Evolutionary conservation across 257 asterid species (phyloP).

Genomic region (Cordia subcordata): DNA sequence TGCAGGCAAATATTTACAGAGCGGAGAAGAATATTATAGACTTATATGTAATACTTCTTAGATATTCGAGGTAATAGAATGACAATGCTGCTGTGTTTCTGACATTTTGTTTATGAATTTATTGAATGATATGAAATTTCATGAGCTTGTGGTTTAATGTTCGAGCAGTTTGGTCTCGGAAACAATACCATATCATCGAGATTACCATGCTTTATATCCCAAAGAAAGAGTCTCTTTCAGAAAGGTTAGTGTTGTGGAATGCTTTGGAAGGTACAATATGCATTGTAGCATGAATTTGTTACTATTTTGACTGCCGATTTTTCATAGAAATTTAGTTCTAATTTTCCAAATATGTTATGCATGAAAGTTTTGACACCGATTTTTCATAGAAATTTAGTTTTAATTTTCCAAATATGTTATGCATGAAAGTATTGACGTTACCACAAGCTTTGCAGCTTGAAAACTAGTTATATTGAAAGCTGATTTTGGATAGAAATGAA

Average conservation of each 20-base stretch:
- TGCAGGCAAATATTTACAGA: slow-evolving; percentile 71
- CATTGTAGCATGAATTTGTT: not conserved
- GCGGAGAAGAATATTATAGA: slow-evolving; percentile 72
- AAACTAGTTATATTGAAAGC: too few relatives aligned
- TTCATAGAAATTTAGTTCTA: too few relatives aligned
- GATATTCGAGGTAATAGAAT: slow-evolving; percentile 67
- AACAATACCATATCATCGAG: slow-evolving; percentile 77
- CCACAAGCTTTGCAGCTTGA: too few relatives aligned
- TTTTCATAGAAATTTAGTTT: too few relatives aligned
- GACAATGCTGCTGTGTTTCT: slow-evolving; percentile 1
- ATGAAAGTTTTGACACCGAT: too few relatives aligned
- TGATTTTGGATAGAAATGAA: too few relatives aligned
- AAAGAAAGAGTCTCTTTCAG: slow-evolving; percentile 44
- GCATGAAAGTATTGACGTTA: too few relatives aligned
- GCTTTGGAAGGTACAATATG: not conserved
- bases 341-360: too few relatives aligned
- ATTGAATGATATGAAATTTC: slow-evolving; percentile 6
- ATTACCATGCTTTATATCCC: slow-evolving; percentile 45
- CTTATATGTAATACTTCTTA: slow-evolving; percentile 65
- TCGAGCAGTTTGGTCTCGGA: slow-evolving; percentile 78
- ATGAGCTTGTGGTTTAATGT: slow-evolving; percentile 21
- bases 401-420: too few relatives aligned
- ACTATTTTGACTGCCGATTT: too few relatives aligned
- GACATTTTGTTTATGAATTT: slow-evolving; percentile 9
- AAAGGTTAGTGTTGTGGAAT: slow-evolving; percentile 41